Evolutionary conservation across 768 basidiomycete genomes (phyloP).

Genomic region (Trametes gibbosa): DNA sequence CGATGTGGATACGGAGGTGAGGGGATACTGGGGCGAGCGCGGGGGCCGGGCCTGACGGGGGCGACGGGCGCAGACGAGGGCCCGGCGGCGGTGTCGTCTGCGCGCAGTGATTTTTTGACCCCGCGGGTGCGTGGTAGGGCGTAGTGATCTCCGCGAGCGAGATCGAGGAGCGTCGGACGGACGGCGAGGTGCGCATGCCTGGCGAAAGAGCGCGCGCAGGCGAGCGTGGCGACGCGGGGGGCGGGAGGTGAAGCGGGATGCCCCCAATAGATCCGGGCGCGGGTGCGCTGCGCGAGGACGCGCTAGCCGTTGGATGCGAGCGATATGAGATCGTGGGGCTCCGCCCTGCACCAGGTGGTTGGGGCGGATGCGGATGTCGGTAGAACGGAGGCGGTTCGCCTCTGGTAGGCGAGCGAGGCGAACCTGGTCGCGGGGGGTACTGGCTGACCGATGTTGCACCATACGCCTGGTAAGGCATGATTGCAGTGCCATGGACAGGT

Average conservation of each 20-base stretch:
- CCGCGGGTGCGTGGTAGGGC: slow-evolving; percentile 34
- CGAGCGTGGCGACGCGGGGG: slow-evolving; percentile 3
- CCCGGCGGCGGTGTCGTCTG: slow-evolving; percentile 71
- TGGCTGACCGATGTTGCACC: slow-evolving; percentile 3
- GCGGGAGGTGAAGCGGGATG: neutral
- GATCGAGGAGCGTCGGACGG: slow-evolving; percentile 37
- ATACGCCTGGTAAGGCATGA: slow-evolving; percentile 25
- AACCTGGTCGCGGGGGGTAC: slow-evolving; percentile 13
- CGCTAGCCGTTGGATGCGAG: neutral
- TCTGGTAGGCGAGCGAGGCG: slow-evolving; percentile 18
- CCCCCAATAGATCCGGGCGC: neutral
- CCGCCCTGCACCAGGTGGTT: neutral
- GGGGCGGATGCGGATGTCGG: neutral
- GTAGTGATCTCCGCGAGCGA: slow-evolving; percentile 42
- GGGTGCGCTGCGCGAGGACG: neutral
- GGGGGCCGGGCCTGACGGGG: slow-evolving; percentile 26
- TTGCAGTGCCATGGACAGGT: slow-evolving; percentile 23
- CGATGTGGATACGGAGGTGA: slow-evolving; percentile 21
- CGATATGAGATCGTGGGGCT: slow-evolving; percentile 5
- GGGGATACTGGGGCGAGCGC: slow-evolving; percentile 9
- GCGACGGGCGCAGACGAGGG: slow-evolving; percentile 67
- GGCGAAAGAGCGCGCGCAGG: neutral
- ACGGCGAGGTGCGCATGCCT: slow-evolving; percentile 17
- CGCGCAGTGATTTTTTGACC: slow-evolving; percentile 78
- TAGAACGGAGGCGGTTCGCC: slow-evolving; percentile 18